phyloP scores from a whole-genome alignment of 2,329 filamentous ascomycete genomes.

The Sphaerulina musiva region DNA sequence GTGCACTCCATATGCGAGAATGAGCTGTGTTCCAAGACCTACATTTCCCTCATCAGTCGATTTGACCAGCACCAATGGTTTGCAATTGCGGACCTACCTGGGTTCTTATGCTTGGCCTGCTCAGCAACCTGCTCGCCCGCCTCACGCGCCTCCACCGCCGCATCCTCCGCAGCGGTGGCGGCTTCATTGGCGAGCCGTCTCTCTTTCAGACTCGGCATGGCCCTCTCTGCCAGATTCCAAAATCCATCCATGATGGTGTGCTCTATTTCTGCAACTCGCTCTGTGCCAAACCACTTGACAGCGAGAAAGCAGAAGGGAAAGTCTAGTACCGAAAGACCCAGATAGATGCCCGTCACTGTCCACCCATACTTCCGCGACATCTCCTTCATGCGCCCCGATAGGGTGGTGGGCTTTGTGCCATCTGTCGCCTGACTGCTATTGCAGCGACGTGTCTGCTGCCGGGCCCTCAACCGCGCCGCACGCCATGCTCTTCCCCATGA shows the following conservation, averaged over 20 bases:
- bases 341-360: slow-evolving; percentile 86
- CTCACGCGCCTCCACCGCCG: slow-evolving; percentile 40
- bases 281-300: slow-evolving; percentile 74
- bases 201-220: slow-evolving; percentile 44
- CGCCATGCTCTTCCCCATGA: slow-evolving; percentile 17
- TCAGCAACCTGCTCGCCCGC: slow-evolving; percentile 33
- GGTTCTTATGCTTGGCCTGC: slow-evolving; percentile 14
- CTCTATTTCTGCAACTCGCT: slow-evolving; percentile 72
- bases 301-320: slow-evolving; percentile 93
- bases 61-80: slow-evolving; percentile 10
- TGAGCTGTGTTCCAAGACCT: slow-evolving; percentile 77
- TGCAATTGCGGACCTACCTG: slow-evolving; percentile 28
- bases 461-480: slow-evolving; percentile 13
- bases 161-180: slow-evolving; percentile 8
- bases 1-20: slow-evolving; percentile 91
- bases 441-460: slow-evolving; percentile 30
- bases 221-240: slow-evolving; percentile 54
- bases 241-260: slow-evolving; percentile 58
- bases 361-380: slow-evolving; percentile 91
- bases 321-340: slow-evolving; percentile 74
- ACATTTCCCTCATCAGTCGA: slow-evolving; percentile 1
- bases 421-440: slow-evolving; percentile 30
- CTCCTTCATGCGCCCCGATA: slow-evolving; percentile 66
- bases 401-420: slow-evolving; percentile 26
- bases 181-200: slow-evolving; percentile 18